These are phyloP conservation scores for Cladosporium sp. DNA, from an alignment of 2,329 filamentous ascomycete genomes.

Conservation along the genomic window DNA sequence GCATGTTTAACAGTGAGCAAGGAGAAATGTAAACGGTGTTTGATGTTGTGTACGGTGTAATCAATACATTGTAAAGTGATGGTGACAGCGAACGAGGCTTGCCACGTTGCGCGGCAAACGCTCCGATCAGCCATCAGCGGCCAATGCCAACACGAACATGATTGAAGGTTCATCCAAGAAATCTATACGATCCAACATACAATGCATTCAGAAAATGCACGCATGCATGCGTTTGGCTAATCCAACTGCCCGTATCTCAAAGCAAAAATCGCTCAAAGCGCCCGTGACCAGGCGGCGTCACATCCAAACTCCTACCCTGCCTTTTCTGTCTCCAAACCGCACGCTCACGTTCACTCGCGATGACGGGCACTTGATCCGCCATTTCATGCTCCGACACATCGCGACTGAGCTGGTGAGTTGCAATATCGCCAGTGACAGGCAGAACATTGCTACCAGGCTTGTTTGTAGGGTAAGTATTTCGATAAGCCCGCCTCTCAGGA, in stretches of 20 bases:
- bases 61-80: background rate
- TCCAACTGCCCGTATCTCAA: background rate
- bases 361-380: conserved; percentile 17
- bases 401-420: background rate
- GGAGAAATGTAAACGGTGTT: background rate
- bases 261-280: conserved; percentile 28
- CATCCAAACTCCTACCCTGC: conserved; percentile 22
- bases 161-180: no score
- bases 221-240: no score
- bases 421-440: conserved; percentile 2
- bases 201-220: no score
- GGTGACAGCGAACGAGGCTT: background rate
- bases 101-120: background rate
- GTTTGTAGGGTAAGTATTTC: conserved; percentile 16
- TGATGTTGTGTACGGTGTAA: background rate
- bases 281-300: conserved; percentile 29
- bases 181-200: background rate
- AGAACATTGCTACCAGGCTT: conserved; percentile 3
- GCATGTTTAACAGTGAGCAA: background rate
- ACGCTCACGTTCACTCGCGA: conserved; percentile 27
- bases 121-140: background rate
- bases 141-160: background rate
- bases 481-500: conserved; percentile 12
- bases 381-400: conserved; percentile 23
- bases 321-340: conserved; percentile 20